phyloP scores from a whole-genome alignment of 2,329 filamentous ascomycete species.

The Fusarium torreyae region DNA sequence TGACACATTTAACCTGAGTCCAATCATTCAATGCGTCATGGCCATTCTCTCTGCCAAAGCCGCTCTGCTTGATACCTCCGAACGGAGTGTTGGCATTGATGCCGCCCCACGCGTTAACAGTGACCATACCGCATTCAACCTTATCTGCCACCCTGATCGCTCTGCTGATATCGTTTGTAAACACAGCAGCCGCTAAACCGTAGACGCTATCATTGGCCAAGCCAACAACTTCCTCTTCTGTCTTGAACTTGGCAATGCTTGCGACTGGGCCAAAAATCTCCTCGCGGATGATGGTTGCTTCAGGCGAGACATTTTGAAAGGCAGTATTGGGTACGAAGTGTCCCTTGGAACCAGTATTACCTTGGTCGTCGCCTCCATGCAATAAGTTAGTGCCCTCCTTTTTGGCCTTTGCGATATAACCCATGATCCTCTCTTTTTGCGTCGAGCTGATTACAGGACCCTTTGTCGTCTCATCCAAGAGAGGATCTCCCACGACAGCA shows the following conservation, averaged over 20 bases:
- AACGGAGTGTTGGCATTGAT: slow-evolving; percentile 51
- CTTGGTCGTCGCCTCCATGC: slow-evolving; percentile 26
- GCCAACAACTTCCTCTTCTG: slow-evolving; percentile 22
- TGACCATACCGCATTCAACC: slow-evolving; percentile 77
- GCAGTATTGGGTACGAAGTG: slow-evolving; percentile 53
- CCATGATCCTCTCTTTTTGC: slow-evolving; percentile 70
- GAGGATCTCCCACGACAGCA: slow-evolving; percentile 44
- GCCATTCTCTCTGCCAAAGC: slow-evolving; percentile 53
- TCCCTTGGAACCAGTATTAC: slow-evolving; percentile 29
- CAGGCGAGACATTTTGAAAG: slow-evolving; percentile 46
- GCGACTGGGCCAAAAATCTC: slow-evolving; percentile 37
- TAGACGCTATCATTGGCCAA: slow-evolving; percentile 26
- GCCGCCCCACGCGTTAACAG: slow-evolving; percentile 64
- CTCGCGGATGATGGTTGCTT: slow-evolving; percentile 26
- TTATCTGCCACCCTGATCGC: slow-evolving; percentile 37
- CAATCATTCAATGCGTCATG: slow-evolving; percentile 53
- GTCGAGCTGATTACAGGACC: slow-evolving; percentile 67
- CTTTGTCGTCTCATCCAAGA: slow-evolving; percentile 53
- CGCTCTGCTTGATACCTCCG: slow-evolving; percentile 55
- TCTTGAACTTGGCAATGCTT: slow-evolving; percentile 35
- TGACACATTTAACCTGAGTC: slow-evolving; percentile 51
- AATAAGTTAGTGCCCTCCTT: slow-evolving; percentile 35
- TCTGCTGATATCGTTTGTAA: slow-evolving; percentile 64
- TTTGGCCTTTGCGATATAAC: slow-evolving; percentile 52
- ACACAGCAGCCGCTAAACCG: slow-evolving; percentile 57